A percentile compares a stretch with the other conserved stretches of the same genome.
phyloP scores from a whole-genome alignment of 1,284 basidiomycete genomes.

The Fomitiporia mediterranea region DNA sequence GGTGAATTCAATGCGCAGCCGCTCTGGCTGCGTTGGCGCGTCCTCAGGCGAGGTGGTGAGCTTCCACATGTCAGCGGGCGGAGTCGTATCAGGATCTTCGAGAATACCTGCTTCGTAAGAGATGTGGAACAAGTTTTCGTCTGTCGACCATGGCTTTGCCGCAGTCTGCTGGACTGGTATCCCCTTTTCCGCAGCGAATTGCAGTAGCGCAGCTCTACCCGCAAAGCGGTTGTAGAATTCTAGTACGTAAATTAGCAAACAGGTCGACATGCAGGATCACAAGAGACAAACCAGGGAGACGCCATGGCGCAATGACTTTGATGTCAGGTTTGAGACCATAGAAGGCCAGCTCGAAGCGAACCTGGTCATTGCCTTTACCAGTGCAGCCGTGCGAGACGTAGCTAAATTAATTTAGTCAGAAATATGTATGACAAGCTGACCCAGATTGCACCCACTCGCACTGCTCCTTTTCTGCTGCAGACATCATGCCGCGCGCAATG shows the following conservation, averaged over 20 bases:
- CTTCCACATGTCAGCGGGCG: conserved; percentile 99
- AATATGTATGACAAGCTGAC: not conserved
- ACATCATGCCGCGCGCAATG: conserved; percentile 99
- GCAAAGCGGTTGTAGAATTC: conserved; percentile 98
- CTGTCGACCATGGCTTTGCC: conserved; percentile 97
- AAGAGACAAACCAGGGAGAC: conserved; percentile 67
- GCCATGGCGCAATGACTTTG: conserved; percentile 99
- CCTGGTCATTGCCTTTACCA: conserved; percentile 99
- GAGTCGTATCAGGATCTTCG: conserved; percentile 94
- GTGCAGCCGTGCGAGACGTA: conserved; percentile 99
- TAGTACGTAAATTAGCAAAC: conserved; percentile 28
- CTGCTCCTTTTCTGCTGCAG: conserved; percentile 82
- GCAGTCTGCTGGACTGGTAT: conserved; percentile 96
- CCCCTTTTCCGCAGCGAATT: conserved; percentile 83
- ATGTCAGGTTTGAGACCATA: conserved; percentile 98
- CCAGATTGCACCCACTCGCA: conserved; percentile 70
- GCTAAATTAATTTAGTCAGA: conserved; percentile 37
- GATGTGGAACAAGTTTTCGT: conserved; percentile 99
- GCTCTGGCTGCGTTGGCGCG: conserved; percentile 80
- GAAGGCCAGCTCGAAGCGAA: conserved; percentile 98
- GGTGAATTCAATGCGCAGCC: conserved; percentile 81
- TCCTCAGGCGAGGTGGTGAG: conserved; percentile 83
- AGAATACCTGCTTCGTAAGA: conserved; percentile 99
- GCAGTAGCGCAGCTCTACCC: conserved; percentile 89
- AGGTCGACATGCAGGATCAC: not conserved